A percentile compares a stretch with the other conserved stretches of the same genome.
Conservation (phyloP, 345 rosid genomes). For the Eucalyptus curtisii region DNA sequence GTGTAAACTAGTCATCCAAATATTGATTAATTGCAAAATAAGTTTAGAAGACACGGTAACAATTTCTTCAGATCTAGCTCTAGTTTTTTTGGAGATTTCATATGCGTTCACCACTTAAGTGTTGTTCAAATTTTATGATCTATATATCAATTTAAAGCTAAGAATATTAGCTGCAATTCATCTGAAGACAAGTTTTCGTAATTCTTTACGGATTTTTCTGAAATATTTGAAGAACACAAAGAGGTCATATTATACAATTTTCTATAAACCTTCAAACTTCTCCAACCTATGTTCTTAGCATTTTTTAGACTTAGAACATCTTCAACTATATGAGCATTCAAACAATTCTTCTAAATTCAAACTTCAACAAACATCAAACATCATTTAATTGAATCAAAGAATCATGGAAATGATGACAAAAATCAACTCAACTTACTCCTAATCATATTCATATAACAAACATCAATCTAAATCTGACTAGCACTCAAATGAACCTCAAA, state of each 20-base stretch:
- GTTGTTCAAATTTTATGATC: neutral
- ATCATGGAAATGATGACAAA: neutral
- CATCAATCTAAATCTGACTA: neutral
- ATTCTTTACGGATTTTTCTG: too few relatives aligned
- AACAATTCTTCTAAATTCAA: neutral
- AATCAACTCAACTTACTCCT: neutral
- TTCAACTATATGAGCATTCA: neutral
- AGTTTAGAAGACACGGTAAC: neutral
- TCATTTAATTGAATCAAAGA: neutral
- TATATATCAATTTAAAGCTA: neutral
- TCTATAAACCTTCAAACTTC: too few relatives aligned
- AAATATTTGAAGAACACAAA: too few relatives aligned
- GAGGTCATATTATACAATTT: too few relatives aligned
- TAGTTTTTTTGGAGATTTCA: neutral
- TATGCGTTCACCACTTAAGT: neutral
- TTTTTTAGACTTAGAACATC: neutral
- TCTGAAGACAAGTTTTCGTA: too few relatives aligned
- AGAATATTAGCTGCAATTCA: neutral
- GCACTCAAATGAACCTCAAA: neutral
- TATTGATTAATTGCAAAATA: neutral
- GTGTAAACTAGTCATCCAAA: neutral
- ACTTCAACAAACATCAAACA: neutral
- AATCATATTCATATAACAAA: neutral
- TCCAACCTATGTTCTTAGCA: neutral
- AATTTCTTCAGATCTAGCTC: too few relatives aligned